These are phyloP conservation scores for Trametes sanguinea DNA, from an alignment of 768 basidiomycete genomes.

Conservation along the genomic window DNA sequence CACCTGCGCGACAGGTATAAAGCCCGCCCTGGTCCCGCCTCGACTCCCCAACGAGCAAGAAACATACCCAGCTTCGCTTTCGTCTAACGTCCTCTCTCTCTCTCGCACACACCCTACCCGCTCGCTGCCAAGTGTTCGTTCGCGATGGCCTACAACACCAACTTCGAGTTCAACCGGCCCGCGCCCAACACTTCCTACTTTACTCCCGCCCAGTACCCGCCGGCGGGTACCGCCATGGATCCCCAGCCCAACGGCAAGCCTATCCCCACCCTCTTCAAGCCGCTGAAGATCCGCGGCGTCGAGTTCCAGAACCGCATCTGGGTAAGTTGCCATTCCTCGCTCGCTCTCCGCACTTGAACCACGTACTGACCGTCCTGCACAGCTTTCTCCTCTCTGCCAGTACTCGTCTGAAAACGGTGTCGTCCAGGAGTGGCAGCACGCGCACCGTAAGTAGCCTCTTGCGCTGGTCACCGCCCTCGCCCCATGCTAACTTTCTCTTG, in stretches of 20 bases:
- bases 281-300: slow-evolving; percentile 44
- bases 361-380: background rate
- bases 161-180: slow-evolving; percentile 36
- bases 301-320: slow-evolving; percentile 35
- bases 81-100: background rate
- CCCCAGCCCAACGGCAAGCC: slow-evolving; percentile 43
- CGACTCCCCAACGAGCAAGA: background rate
- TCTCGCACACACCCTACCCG: background rate
- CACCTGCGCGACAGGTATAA: background rate
- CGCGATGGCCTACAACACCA: slow-evolving; percentile 8
- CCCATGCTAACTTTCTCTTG: background rate
- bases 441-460: slow-evolving; percentile 39
- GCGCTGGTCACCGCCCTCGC: background rate
- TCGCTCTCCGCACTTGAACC: background rate
- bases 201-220: slow-evolving; percentile 47
- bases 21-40: background rate
- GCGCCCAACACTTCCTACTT: slow-evolving; percentile 48
- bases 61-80: background rate
- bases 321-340: slow-evolving; percentile 17
- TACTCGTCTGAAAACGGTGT: slow-evolving; percentile 58
- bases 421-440: slow-evolving; percentile 56
- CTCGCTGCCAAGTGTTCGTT: background rate
- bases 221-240: slow-evolving; percentile 46
- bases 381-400: slow-evolving; percentile 60
- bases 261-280: slow-evolving; percentile 52